A percentile compares a stretch with the other conserved stretches of the same genome.
Conservation (phyloP, 2,329 filamentous ascomycete species). For the Herpotrichia juniperi region DNA sequence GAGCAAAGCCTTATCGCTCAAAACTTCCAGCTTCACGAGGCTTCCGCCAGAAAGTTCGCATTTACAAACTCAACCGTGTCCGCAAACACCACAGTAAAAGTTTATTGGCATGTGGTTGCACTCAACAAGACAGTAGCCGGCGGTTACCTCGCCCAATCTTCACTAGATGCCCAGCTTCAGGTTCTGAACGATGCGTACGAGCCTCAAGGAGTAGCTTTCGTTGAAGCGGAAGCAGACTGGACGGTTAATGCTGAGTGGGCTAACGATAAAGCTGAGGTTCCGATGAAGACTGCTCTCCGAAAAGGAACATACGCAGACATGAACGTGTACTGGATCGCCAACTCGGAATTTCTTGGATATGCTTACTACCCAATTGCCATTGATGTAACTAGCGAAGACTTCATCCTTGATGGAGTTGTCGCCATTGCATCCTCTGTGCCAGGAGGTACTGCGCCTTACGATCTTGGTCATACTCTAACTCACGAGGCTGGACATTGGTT, state of each 20-base stretch:
- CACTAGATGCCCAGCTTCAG: conserved; percentile 12
- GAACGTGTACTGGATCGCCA: conserved; percentile 33
- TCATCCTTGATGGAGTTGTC: conserved; percentile 28
- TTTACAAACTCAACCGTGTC: conserved; percentile 21
- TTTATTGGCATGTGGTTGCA: conserved; percentile 45
- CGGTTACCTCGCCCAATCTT: conserved; percentile 14
- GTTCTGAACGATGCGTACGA: conserved; percentile 18
- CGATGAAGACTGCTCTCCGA: conserved; percentile 20
- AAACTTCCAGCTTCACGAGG: conserved; percentile 19
- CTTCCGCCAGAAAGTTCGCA: conserved; percentile 8
- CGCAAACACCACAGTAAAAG: conserved; percentile 22
- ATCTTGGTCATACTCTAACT: conserved; percentile 32
- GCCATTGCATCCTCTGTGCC: conserved; percentile 26
- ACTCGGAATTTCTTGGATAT: conserved; percentile 10
- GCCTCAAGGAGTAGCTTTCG: conserved; percentile 21
- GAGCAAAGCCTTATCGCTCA: conserved; percentile 18
- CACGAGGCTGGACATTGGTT: conserved; percentile 44
- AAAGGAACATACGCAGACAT: conserved; percentile 31
- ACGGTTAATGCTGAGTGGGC: conserved; percentile 17
- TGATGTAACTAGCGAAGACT: conserved; percentile 16
- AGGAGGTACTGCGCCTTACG: conserved; percentile 19
- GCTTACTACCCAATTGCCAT: conserved; percentile 17
- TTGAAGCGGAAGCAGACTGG: conserved; percentile 18
- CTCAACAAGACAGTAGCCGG: conserved; percentile 13
- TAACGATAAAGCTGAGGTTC: conserved; percentile 11